phyloP scores from a whole-genome alignment of 2,329 filamentous ascomycete genomes.

The Ophiostoma angusticollis region DNA sequence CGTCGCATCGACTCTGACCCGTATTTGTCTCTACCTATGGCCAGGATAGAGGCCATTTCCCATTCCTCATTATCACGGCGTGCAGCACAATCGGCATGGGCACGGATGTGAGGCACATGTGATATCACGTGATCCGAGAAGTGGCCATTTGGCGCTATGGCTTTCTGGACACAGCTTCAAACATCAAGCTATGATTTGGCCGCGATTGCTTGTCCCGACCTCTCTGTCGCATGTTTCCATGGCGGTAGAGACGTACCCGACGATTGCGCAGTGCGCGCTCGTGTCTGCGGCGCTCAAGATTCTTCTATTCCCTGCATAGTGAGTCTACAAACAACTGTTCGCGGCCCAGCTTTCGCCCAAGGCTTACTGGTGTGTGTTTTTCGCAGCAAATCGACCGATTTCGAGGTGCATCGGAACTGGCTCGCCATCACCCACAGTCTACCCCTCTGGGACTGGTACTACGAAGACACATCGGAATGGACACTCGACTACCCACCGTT shows the following conservation, averaged over 20 bases:
- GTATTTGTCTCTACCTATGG: too few species aligned
- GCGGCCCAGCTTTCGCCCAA: neutral
- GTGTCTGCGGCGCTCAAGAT: slow-evolving; percentile 83
- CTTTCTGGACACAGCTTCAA: slow-evolving; percentile 5
- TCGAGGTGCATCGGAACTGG: slow-evolving; percentile 98
- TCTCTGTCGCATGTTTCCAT: slow-evolving; percentile 44
- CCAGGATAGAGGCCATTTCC: too few species aligned
- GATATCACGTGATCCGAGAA: too few species aligned
- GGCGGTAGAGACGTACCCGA: slow-evolving; percentile 64
- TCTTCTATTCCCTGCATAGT: slow-evolving; percentile 90
- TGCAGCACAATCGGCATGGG: too few species aligned
- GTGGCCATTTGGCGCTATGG: slow-evolving; percentile 7
- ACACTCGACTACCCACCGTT: slow-evolving; percentile 97
- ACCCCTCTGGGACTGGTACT: slow-evolving; percentile 84
- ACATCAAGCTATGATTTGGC: slow-evolving; percentile 2
- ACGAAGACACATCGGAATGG: slow-evolving; percentile 97
- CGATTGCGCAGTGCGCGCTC: slow-evolving; percentile 77
- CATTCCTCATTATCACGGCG: too few species aligned
- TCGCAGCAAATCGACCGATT: slow-evolving; percentile 92
- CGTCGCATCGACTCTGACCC: too few species aligned
- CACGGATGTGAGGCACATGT: too few species aligned
- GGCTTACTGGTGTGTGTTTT: neutral
- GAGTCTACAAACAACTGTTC: slow-evolving; percentile 27
- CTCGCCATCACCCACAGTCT: slow-evolving; percentile 88
- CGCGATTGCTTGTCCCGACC: too few species aligned